Conservation (phyloP, 31 red algal species). For the Asparagopsis taxiformis region DNA sequence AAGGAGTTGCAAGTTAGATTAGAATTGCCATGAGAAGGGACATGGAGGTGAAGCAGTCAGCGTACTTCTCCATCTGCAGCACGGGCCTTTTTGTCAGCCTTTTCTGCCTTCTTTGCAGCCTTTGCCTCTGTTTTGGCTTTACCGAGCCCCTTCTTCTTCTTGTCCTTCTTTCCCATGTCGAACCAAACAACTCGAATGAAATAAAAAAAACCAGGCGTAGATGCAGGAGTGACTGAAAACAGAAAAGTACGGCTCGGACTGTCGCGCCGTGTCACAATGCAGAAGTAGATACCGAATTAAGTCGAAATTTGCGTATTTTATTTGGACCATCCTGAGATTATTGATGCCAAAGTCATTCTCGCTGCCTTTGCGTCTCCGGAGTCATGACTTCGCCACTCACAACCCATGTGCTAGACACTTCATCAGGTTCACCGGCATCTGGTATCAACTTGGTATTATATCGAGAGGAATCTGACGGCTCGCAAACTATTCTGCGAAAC, state of each 20-base stretch:
- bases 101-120: constrained; percentile 69
- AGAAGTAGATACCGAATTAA: no score
- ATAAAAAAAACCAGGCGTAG: no score
- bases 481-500: constrained; percentile 21
- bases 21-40: no score
- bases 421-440: constrained; percentile 64
- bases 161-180: constrained; percentile 80
- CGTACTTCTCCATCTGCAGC: constrained; percentile 69
- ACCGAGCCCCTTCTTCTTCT: constrained; percentile 85
- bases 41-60: no score
- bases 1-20: background rate
- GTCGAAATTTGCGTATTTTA: no score
- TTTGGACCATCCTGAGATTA: no score
- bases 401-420: constrained; percentile 88
- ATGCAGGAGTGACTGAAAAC: no score
- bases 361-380: no score
- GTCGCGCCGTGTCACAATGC: no score
- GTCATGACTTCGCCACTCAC: constrained; percentile 46
- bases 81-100: constrained; percentile 44
- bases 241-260: no score
- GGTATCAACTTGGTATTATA: constrained; percentile 60
- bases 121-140: constrained; percentile 81
- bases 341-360: no score
- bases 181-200: no score
- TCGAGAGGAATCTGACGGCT: constrained; percentile 16